Percentiles rank a stretch among this genome's conserved stretches.
Conservation (phyloP, 345 rosid genomes). For the Hypericum perforatum region DNA sequence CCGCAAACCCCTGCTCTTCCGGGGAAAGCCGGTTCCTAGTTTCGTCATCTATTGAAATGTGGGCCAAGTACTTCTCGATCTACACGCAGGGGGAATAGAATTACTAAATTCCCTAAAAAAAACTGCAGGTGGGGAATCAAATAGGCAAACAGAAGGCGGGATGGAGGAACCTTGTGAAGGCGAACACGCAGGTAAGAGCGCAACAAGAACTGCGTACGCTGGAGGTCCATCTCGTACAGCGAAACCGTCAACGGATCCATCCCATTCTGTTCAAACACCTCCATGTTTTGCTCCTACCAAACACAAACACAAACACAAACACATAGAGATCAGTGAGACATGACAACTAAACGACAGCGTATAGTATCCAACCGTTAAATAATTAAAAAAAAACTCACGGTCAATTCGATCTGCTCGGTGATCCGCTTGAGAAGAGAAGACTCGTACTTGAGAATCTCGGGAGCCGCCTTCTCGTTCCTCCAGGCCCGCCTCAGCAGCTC, state of each 20-base stretch:
- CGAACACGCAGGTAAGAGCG: constrained; percentile 86
- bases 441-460: constrained; percentile 66
- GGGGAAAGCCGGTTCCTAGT: constrained; percentile 41
- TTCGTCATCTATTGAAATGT: constrained; percentile 41
- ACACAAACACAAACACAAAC: neutral
- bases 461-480: constrained; percentile 95
- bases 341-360: too few species aligned
- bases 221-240: constrained; percentile 82
- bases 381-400: too few species aligned
- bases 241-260: constrained; percentile 62
- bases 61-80: constrained; percentile 77
- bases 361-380: too few species aligned
- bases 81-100: constrained; percentile 10
- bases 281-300: constrained; percentile 53
- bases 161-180: constrained; percentile 53
- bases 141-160: neutral
- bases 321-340: too few species aligned
- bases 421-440: constrained; percentile 42
- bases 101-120: neutral
- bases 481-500: constrained; percentile 60
- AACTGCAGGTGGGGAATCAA: too few species aligned
- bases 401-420: constrained; percentile 45
- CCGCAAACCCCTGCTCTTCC: constrained; percentile 51
- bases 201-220: constrained; percentile 66
- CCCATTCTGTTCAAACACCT: constrained; percentile 26